Evolutionary conservation across 257 asterid species (phyloP).

Genomic region (Salvia miltiorrhiza): DNA sequence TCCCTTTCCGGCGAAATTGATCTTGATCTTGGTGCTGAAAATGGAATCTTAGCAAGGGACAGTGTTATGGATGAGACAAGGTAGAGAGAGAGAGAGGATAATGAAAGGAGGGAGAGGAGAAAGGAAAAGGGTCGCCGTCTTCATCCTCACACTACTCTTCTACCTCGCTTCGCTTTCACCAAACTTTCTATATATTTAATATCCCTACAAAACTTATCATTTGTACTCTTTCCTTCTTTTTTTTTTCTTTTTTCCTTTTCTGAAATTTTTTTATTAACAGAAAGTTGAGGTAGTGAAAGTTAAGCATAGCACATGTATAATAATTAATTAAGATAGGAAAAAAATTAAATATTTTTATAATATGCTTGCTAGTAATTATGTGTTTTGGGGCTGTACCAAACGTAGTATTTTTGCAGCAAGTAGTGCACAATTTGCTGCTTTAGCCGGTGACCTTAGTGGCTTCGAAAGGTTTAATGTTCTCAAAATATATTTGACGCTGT

Average conservation of each 20-base stretch:
- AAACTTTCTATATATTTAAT: conserved; percentile 32
- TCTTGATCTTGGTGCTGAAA: conserved; percentile 13
- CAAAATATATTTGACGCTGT: background rate
- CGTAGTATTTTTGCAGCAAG: conserved; percentile 3
- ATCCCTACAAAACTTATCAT: conserved; percentile 20
- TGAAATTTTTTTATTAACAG: conserved; percentile 6
- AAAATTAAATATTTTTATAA: background rate
- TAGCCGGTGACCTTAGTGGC: conserved; percentile 27
- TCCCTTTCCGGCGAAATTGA: conserved; percentile 27
- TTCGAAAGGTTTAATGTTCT: conserved; percentile 27
- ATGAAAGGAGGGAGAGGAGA: conserved; percentile 39
- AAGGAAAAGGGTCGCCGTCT: conserved; percentile 49
- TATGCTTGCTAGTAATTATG: background rate
- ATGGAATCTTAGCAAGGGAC: conserved; percentile 22
- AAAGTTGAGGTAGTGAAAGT: conserved; percentile 49
- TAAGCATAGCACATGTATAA: conserved; percentile 22
- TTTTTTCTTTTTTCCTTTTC: background rate
- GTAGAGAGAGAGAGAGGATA: conserved; percentile 41
- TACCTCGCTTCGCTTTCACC: conserved; percentile 66
- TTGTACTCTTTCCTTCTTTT: conserved; percentile 20
- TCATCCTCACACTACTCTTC: conserved; percentile 26
- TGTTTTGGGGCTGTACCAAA: background rate
- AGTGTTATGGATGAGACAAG: conserved; percentile 39
- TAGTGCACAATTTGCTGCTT: conserved; percentile 21
- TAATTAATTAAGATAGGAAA: background rate